Evolutionary conservation across 2,329 filamentous ascomycete genomes (phyloP).

Genomic region (Neonectria faginata): DNA sequence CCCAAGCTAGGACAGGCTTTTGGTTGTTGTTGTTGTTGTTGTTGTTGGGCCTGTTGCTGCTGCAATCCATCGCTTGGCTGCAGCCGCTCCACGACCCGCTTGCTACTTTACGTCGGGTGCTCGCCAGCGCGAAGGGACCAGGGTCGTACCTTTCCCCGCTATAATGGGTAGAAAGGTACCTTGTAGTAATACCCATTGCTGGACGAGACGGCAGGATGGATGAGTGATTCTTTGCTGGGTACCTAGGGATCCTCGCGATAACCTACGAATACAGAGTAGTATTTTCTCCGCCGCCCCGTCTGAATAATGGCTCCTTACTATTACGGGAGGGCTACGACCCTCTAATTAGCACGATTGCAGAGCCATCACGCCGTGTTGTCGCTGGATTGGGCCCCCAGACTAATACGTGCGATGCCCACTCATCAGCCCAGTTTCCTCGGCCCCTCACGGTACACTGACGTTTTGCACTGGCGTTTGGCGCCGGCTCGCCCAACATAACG

Average conservation of each 20-base stretch:
- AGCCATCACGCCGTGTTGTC: conserved; percentile 1
- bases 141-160: not conserved
- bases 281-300: not conserved
- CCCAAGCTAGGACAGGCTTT: not conserved
- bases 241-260: not conserved
- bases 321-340: not conserved
- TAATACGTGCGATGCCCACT: conserved; percentile 4
- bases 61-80: not conserved
- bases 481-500: not conserved
- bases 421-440: conserved; percentile 22
- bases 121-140: conserved; percentile 5
- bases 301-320: not conserved
- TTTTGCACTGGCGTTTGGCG: not conserved
- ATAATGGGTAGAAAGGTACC: not conserved
- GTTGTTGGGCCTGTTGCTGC: conserved; percentile 2
- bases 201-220: not conserved
- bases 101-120: conserved; percentile 1
- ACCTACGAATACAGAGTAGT: not conserved
- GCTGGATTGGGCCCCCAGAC: conserved; percentile 7
- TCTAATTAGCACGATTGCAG: not conserved
- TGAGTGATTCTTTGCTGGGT: not conserved
- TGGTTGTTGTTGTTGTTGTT: not conserved
- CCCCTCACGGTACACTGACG: conserved; percentile 2
- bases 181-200: not conserved
- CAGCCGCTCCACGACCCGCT: conserved; percentile 5